Conservation (phyloP, 495 filamentous ascomycete genomes). For the Elaphomyces granulatus region DNA sequence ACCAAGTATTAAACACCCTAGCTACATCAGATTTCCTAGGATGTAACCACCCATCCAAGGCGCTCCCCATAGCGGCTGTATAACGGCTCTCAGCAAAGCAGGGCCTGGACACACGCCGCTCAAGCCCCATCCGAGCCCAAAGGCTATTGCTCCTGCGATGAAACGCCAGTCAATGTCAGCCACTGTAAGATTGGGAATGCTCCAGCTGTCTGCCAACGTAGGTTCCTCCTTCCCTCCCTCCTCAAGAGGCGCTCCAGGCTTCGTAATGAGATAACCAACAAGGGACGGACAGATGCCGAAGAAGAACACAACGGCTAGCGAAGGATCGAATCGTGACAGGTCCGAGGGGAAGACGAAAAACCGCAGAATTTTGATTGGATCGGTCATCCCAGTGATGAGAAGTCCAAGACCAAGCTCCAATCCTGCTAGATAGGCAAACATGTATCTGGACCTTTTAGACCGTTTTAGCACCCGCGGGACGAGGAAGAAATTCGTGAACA, state of each 20-base stretch:
- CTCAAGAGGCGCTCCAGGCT: slow-evolving; percentile 17
- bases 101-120: slow-evolving; percentile 43
- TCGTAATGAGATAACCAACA: slow-evolving; percentile 17
- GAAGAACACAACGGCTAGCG: slow-evolving; percentile 34
- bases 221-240: slow-evolving; percentile 16
- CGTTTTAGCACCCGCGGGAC: slow-evolving; percentile 15
- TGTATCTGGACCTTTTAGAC: slow-evolving; percentile 15
- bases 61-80: slow-evolving; percentile 37
- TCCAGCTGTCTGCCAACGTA: slow-evolving; percentile 30
- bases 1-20: too few species aligned
- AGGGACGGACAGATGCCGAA: slow-evolving; percentile 37
- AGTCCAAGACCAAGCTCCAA: slow-evolving; percentile 41
- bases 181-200: slow-evolving; percentile 29
- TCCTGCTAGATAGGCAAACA: slow-evolving; percentile 32
- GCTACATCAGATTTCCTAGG: slow-evolving; percentile 14
- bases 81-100: slow-evolving; percentile 30
- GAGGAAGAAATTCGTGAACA: slow-evolving; percentile 20
- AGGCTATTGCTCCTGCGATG: slow-evolving; percentile 33
- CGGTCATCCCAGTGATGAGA: slow-evolving; percentile 40
- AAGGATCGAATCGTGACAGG: slow-evolving; percentile 36
- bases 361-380: slow-evolving; percentile 36
- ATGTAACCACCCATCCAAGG: slow-evolving; percentile 36
- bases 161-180: slow-evolving; percentile 42
- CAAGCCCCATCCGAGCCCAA: slow-evolving; percentile 43
- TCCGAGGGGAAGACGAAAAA: slow-evolving; percentile 38